A percentile compares a stretch with the other conserved stretches of the same genome.
phyloP scores from a whole-genome alignment of 2,329 filamentous ascomycete species.

The Macrophomina tecta region DNA sequence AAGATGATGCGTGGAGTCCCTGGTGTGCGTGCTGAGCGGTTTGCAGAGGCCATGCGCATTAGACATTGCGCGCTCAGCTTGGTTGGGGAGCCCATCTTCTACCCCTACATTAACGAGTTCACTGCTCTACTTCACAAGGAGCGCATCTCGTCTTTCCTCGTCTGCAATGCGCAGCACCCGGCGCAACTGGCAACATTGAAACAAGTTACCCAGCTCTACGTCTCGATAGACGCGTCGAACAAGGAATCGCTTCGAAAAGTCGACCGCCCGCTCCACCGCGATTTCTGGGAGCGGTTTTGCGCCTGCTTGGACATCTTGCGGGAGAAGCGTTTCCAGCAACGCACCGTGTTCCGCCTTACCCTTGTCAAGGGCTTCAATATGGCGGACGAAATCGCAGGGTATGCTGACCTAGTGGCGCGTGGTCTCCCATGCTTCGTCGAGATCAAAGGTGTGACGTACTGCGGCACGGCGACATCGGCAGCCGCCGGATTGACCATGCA shows the following conservation, averaged over 20 bases:
- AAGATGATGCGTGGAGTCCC: constrained; percentile 95
- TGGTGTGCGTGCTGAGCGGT: constrained; percentile 88
- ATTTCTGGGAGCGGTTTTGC: constrained; percentile 97
- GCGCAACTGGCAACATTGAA: constrained; percentile 82
- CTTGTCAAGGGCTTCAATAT: constrained; percentile 98
- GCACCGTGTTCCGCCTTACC: constrained; percentile 92
- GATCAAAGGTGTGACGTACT: constrained; percentile 96
- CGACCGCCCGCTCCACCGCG: constrained; percentile 88
- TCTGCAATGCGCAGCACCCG: constrained; percentile 96
- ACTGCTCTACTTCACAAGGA: constrained; percentile 81
- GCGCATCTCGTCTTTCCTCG: constrained; percentile 90
- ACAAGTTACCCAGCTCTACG: constrained; percentile 93
- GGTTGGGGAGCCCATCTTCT: constrained; percentile 98
- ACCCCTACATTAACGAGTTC: constrained; percentile 95
- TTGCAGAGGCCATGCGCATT: constrained; percentile 90
- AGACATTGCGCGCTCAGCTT: constrained; percentile 90
- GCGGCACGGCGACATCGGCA: constrained; percentile 84
- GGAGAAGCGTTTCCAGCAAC: constrained; percentile 80
- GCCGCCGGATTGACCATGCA: constrained; percentile 92
- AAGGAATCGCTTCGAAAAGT: constrained; percentile 85
- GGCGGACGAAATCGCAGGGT: constrained; percentile 88
- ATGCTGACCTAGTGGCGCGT: constrained; percentile 85
- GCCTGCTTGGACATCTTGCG: constrained; percentile 88
- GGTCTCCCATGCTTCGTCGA: constrained; percentile 92
- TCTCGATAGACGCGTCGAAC: constrained; percentile 94